These are phyloP conservation scores for Eucalyptus sp. DNA, from an alignment of 345 rosid species.

Conservation along the genomic window DNA sequence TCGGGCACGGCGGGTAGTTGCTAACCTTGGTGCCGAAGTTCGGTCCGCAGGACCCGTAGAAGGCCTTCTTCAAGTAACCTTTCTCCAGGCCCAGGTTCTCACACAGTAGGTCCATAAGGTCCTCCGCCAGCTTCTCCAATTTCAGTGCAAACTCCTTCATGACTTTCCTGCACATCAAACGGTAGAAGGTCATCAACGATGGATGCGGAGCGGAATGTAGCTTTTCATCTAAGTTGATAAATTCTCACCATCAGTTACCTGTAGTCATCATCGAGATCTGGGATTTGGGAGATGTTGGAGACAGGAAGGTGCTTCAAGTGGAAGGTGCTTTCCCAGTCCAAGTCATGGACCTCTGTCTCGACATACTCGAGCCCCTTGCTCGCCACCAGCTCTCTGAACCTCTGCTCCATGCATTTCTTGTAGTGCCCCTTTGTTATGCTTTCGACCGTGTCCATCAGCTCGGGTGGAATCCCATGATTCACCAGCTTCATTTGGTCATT, in stretches of 20 bases:
- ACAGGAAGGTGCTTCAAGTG: constrained; percentile 58
- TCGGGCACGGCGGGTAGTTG: constrained; percentile 96
- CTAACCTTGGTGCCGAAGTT: constrained; percentile 89
- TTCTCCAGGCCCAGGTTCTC: constrained; percentile 79
- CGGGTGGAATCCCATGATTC: constrained; percentile 68
- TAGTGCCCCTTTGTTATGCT: constrained; percentile 65
- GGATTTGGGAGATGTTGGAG: constrained; percentile 52
- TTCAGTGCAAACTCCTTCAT: constrained; percentile 68
- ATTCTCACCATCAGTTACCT: constrained; percentile 18
- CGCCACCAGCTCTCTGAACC: constrained; percentile 64
- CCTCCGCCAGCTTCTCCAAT: constrained; percentile 78
- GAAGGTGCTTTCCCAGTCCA: constrained; percentile 97
- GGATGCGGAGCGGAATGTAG: neutral
- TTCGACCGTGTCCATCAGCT: constrained; percentile 68
- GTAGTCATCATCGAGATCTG: constrained; percentile 68
- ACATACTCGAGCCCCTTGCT: constrained; percentile 52
- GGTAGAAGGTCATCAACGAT: neutral
- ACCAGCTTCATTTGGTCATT: constrained; percentile 23
- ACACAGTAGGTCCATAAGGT: constrained; percentile 60
- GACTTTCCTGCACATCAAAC: constrained; percentile 26
- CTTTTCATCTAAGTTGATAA: neutral
- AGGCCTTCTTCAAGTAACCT: constrained; percentile 62
- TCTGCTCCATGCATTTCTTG: constrained; percentile 78
- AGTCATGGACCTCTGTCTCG: constrained; percentile 47
- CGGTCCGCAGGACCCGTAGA: constrained; percentile 60